Evolutionary conservation across 1,284 basidiomycete genomes (phyloP).

Genomic region (Pseudozyma sp.): DNA sequence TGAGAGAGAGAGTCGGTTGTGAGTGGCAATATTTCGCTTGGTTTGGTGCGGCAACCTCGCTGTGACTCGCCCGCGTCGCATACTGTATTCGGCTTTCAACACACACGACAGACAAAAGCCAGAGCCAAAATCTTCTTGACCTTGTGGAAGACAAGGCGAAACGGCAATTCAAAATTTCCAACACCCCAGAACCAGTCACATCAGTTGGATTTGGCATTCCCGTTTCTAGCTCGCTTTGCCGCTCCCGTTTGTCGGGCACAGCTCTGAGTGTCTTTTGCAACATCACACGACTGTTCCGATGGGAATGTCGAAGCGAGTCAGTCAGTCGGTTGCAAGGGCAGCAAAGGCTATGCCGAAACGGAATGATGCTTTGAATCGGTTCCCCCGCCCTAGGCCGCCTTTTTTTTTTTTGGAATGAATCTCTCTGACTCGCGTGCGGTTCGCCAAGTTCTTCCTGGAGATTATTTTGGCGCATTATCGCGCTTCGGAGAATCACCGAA

Average conservation of each 20-base stretch:
- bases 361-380: neutral
- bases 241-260: neutral
- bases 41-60: neutral
- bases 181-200: slow-evolving; percentile 2
- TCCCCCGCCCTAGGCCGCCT: slow-evolving; percentile 5
- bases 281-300: neutral
- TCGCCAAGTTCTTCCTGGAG: slow-evolving; percentile 4
- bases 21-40: neutral
- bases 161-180: no score
- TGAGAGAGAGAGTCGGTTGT: neutral
- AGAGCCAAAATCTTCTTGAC: neutral
- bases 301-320: no score
- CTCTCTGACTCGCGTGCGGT: no score
- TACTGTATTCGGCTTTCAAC: slow-evolving; percentile 9
- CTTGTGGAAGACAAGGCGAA: neutral
- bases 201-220: neutral
- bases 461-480: slow-evolving; percentile 9
- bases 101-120: neutral
- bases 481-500: slow-evolving; percentile 27
- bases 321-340: no score
- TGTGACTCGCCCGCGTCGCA: neutral
- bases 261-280: no score
- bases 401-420: neutral
- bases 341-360: no score
- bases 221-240: neutral